Base-by-base conservation (phyloP, 768 basidiomycete species). In the Termitomyces heimii region DNA sequence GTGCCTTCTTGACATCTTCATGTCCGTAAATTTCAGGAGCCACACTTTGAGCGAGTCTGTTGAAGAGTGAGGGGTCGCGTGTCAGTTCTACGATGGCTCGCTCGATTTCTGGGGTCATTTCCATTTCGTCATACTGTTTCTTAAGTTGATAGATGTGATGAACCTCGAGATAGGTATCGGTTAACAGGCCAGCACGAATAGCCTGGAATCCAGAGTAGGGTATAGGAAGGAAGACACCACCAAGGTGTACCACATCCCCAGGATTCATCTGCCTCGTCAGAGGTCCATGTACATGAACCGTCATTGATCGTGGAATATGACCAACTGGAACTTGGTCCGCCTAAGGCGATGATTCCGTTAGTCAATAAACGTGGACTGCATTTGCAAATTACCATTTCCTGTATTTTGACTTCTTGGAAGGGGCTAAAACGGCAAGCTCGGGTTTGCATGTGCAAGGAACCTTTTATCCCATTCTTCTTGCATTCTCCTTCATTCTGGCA, bases 1-100 rank as follows among this genome's bases (percentile, higher is more conserved):
- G 75, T 0, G 96, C 96, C 69, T 98, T 98, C 74, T 99, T 99
- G 47, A 99, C 92, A 68, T 99, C 96, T 45, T 87, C 79, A 67
- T 99, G 97, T 2, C 97, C 97, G 66, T 97, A 99, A 55, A 99
- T 98, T 74, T 98, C 97, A 2, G 97, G 97, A 1, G 97, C 97
- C 60, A 99, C 97, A 63, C 92, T 95, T 68, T 85, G 85, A 8
- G 97, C 89, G 26, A 98, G 83, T 60, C 89, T 89, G 57, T 82
- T 81, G 71, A 98, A 99, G 12, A 98, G 73, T n/a, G 82, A 78
- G 3, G 86, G 85, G 65, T 96, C 94, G 9, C 73, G 67, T 57
- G 83, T 79, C 59, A 99, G 77, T 60, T 84, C 82, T 8, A 76
- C 73, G 46, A 98, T 84, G 46, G 82, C 78, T 22, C 73, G 77